Evolutionary conservation across 148 eudicot species (phyloP).

Genomic region (Simmondsia chinensis): DNA sequence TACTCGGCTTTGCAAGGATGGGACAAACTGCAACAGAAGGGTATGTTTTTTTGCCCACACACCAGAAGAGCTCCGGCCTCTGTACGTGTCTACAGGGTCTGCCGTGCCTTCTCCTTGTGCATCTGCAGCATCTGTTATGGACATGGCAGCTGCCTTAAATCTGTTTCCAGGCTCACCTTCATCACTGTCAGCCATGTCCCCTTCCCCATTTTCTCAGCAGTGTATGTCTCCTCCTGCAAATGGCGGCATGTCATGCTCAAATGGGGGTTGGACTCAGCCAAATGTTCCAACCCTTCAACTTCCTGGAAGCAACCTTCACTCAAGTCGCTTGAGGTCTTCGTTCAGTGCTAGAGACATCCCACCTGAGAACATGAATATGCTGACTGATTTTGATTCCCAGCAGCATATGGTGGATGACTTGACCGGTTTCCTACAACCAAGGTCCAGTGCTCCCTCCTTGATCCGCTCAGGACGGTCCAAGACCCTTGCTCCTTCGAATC

Average conservation of each 20-base stretch:
- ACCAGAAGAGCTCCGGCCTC: slow-evolving; percentile 60
- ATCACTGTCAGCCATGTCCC: slow-evolving; percentile 34
- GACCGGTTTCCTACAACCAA: slow-evolving; percentile 35
- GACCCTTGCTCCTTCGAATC: slow-evolving; percentile 62
- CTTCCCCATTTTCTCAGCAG: slow-evolving; percentile 44
- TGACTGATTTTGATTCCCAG: slow-evolving; percentile 43
- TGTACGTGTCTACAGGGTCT: slow-evolving; percentile 60
- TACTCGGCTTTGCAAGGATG: slow-evolving; percentile 43
- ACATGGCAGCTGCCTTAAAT: slow-evolving; percentile 63
- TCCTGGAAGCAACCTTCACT: slow-evolving; percentile 61
- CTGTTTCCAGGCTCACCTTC: slow-evolving; percentile 73
- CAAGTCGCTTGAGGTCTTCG: slow-evolving; percentile 70
- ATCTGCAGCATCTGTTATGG: slow-evolving; percentile 42
- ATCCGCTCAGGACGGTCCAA: slow-evolving; percentile 39
- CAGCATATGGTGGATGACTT: slow-evolving; percentile 43
- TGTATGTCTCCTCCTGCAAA: slow-evolving; percentile 57
- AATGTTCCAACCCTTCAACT: slow-evolving; percentile 61
- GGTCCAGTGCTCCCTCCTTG: slow-evolving; percentile 31
- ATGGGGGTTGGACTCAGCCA: slow-evolving; percentile 47
- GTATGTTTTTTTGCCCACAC: slow-evolving; percentile 75
- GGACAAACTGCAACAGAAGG: slow-evolving; percentile 49
- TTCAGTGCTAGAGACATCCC: slow-evolving; percentile 55
- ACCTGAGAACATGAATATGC: slow-evolving; percentile 33
- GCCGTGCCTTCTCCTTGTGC: slow-evolving; percentile 60
- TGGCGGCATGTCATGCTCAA: slow-evolving; percentile 26